phyloP scores from a whole-genome alignment of 257 asterid species.

The Sherardia arvensis region DNA sequence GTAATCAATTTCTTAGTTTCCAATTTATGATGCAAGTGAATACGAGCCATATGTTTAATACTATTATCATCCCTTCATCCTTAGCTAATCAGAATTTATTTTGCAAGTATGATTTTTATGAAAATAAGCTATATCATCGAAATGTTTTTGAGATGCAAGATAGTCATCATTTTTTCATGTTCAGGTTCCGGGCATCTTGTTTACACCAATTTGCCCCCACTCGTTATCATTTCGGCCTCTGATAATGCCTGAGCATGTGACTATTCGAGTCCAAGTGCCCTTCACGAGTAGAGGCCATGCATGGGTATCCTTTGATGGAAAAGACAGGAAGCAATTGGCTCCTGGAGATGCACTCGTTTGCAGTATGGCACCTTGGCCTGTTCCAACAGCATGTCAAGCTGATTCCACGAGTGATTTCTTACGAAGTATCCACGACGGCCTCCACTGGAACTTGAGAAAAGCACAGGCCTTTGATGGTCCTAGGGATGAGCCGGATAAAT shows the following conservation, averaged over 20 bases:
- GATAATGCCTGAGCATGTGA: constrained; percentile 84
- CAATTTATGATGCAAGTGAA: too few species aligned
- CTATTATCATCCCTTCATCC: too few species aligned
- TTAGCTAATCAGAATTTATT: too few species aligned
- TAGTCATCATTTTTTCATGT: not conserved
- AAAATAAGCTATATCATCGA: not conserved
- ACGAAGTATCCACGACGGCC: constrained; percentile 87
- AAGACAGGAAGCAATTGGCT: constrained; percentile 64
- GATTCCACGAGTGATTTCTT: constrained; percentile 80
- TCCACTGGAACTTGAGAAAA: constrained; percentile 95
- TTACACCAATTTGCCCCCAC: constrained; percentile 98
- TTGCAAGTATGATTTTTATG: too few species aligned
- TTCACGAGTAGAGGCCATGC: constrained; percentile 87
- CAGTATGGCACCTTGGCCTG: constrained; percentile 99
- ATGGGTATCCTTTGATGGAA: constrained; percentile 97
- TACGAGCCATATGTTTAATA: too few species aligned
- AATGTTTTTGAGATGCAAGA: not conserved
- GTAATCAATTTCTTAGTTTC: constrained; percentile 26
- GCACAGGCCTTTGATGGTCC: constrained; percentile 85
- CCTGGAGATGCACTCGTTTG: constrained; percentile 94
- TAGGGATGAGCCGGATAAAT: constrained; percentile 32
- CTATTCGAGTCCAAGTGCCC: constrained; percentile 73
- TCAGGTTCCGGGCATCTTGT: constrained; percentile 90
- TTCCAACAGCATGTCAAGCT: constrained; percentile 80
- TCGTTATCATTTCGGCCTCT: constrained; percentile 91